Evolutionary conservation across 2,329 filamentous ascomycete genomes (phyloP), one percentile per base, ranked within the genome.

Genomic region (Pseudogymnoascus sp.): DNA sequence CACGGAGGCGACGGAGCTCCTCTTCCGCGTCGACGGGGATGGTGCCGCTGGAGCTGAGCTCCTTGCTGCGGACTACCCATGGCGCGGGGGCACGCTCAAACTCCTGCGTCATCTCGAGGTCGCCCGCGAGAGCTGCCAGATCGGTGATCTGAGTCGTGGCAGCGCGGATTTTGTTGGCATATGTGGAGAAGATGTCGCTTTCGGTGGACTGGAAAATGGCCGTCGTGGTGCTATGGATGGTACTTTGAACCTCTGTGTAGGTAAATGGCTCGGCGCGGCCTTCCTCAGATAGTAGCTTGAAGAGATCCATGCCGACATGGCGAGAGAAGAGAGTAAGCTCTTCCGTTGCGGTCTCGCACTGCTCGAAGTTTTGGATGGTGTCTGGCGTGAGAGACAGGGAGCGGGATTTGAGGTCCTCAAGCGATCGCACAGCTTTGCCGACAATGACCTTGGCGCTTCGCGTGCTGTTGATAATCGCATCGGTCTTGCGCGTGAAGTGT

Each of bases 401-500:
- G 61, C 92, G 81, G 2, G 85, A 81, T 73, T 87, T 87, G 62
- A 96, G 82, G 63, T 96, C 92, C 65, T 91, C 85, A 11, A 96
- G 77, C 16, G 89, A 86, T 61, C 89, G 85, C 44, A 90, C 82
- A 5, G 90, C 84, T 77, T 96, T 96, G 63, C 87, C 85, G 59
- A 89, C 85, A 59, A 93, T 82, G 35, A 96, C 90, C 79, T 96
- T 96, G 63, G 88, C 84, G 72, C 89, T 92, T 65, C 93, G 85
- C 6, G 89, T 90, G 70, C 92, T 87, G 13, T 84, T 86, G 65
- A 92, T 83, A 62, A 92, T 83, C 14, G 81, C 74, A 65, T 96
- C 91, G 0, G 88, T 79, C 73, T 88, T 90, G 70, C 85, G 86
- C 31, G 83, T 74, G 68, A 96, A 88, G 69, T 88, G 82, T 65